These are phyloP conservation scores for Phialocephala subalpina DNA, from an alignment of 2,329 filamentous ascomycete genomes.

Conservation along the genomic window DNA sequence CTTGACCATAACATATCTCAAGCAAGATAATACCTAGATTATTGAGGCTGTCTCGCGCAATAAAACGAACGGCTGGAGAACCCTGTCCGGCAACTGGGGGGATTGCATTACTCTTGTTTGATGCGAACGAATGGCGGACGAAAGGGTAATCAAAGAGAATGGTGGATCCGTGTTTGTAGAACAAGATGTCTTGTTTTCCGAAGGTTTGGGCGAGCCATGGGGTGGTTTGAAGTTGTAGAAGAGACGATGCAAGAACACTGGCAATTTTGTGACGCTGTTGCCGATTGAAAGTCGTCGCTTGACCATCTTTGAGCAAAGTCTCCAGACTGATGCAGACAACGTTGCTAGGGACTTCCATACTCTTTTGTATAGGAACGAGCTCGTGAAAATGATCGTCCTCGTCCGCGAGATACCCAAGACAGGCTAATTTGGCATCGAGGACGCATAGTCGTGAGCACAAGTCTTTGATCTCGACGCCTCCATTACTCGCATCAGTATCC, in stretches of 20 bases:
- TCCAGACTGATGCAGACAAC: conserved; percentile 28
- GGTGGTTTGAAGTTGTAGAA: conserved; percentile 37
- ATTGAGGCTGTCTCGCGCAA: conserved; percentile 26
- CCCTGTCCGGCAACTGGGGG: neutral
- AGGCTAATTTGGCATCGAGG: neutral
- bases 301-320: conserved; percentile 22
- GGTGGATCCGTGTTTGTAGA: conserved; percentile 25
- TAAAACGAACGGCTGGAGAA: conserved; percentile 8
- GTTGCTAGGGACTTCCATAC: neutral
- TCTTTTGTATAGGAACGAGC: neutral
- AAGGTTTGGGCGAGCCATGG: conserved; percentile 35
- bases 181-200: conserved; percentile 37
- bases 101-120: neutral
- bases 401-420: neutral
- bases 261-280: conserved; percentile 37
- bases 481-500: neutral
- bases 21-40: conserved; percentile 38
- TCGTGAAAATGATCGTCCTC: neutral
- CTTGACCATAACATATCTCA: conserved; percentile 38
- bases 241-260: conserved; percentile 34
- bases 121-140: conserved; percentile 26
- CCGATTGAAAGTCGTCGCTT: conserved; percentile 21
- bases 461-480: neutral
- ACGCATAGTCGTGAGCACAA: neutral
- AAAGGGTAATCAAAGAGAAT: conserved; percentile 34